phyloP scores from a whole-genome alignment of 75 land plant genomes.

The Cryptomeria japonica region DNA sequence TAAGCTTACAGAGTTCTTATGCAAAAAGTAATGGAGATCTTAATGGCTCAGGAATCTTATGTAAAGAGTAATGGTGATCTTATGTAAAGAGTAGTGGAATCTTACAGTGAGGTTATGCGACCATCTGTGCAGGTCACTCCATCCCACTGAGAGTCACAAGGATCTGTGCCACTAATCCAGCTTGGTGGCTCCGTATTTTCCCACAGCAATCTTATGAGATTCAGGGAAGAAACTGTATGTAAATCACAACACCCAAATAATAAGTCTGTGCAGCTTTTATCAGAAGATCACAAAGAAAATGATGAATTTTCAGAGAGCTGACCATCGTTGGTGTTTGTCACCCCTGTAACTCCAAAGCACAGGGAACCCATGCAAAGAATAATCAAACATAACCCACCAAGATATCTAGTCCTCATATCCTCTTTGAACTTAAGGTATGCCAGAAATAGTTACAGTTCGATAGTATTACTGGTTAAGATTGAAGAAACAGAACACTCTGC shows the following conservation, averaged over 20 bases:
- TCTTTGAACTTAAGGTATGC: background rate
- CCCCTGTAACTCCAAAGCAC: background rate
- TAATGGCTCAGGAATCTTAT: background rate
- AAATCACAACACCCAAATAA: background rate
- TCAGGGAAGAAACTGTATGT: background rate
- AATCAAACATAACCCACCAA: background rate
- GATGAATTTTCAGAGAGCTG: background rate
- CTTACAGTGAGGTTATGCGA: background rate
- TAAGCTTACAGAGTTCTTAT: background rate
- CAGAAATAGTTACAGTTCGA: background rate
- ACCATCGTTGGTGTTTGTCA: constrained; percentile 7
- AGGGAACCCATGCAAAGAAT: background rate
- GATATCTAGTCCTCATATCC: background rate
- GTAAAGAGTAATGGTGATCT: background rate
- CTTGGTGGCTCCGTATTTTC: background rate
- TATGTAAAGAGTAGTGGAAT: background rate
- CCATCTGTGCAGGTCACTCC: constrained; percentile 1
- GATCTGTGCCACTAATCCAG: constrained; percentile 4
- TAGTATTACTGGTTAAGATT: too few relatives aligned
- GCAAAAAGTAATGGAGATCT: background rate
- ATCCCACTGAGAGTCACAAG: constrained; percentile 11
- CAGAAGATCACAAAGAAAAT: background rate
- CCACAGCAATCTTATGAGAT: background rate
- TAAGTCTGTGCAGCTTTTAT: background rate
- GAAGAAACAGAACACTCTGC: background rate